Evolutionary conservation across 164 flowering plant genomes (phyloP).

Genomic region (Saururus chinensis): DNA sequence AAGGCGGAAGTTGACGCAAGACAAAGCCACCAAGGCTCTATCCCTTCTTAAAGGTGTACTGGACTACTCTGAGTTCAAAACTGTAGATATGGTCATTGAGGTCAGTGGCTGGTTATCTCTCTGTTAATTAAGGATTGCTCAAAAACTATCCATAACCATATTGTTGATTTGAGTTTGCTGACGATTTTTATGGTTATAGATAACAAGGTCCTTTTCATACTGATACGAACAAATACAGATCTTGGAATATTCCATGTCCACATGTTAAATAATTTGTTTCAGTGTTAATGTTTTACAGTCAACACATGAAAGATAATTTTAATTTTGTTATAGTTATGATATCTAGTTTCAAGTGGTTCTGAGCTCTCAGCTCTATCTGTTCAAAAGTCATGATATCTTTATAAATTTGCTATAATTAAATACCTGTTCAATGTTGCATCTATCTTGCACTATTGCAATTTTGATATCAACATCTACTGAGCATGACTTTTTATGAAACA

Average conservation of each 20-base stretch:
- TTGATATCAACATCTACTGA: background rate
- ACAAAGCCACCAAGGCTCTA: slow-evolving; percentile 57
- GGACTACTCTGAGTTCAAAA: slow-evolving; percentile 83
- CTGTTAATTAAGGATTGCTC: background rate
- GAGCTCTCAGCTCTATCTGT: no score
- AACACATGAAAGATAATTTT: background rate
- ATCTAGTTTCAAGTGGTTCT: no score
- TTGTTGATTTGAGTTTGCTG: background rate
- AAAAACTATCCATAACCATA: background rate
- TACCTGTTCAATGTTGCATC: no score
- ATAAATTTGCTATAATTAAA: no score
- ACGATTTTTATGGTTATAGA: background rate
- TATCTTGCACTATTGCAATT: no score
- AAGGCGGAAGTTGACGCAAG: slow-evolving; percentile 51
- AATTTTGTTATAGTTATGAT: background rate
- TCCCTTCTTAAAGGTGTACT: slow-evolving; percentile 66
- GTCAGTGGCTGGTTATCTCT: slow-evolving; percentile 18
- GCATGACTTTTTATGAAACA: background rate
- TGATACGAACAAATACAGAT: no score
- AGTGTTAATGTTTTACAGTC: no score
- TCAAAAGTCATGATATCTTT: no score
- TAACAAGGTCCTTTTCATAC: no score
- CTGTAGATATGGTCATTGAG: slow-evolving; percentile 97
- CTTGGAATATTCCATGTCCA: no score
- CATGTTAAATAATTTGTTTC: no score